These are phyloP conservation scores for Citrus australasica DNA, from an alignment of 345 rosid genomes.

Conservation along the genomic window DNA sequence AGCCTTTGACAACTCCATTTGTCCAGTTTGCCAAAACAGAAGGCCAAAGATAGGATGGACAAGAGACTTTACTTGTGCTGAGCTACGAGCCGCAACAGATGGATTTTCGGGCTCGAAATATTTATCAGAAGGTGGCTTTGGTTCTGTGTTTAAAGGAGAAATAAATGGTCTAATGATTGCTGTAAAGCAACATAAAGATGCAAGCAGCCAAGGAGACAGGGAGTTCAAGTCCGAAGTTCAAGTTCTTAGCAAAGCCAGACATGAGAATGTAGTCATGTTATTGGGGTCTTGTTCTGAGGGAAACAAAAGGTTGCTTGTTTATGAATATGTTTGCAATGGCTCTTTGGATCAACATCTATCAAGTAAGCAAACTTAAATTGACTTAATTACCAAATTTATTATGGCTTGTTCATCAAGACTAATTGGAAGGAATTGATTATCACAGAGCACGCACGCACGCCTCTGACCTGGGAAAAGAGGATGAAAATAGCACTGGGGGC, in stretches of 20 bases:
- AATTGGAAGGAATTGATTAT: not conserved
- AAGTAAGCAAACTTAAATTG: conserved; percentile 22
- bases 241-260: conserved; percentile 55
- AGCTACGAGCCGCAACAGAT: conserved; percentile 52
- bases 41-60: conserved; percentile 51
- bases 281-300: conserved; percentile 64
- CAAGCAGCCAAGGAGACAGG: conserved; percentile 58
- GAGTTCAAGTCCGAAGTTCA: conserved; percentile 65
- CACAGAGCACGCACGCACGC: conserved; percentile 45
- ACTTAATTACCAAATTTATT: no score
- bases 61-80: conserved; percentile 51
- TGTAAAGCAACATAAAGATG: conserved; percentile 53
- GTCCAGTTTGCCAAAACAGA: conserved; percentile 51
- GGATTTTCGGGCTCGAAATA: conserved; percentile 43
- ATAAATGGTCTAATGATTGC: conserved; percentile 47
- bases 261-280: conserved; percentile 58
- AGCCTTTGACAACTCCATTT: conserved; percentile 33
- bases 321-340: conserved; percentile 58
- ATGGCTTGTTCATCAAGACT: not conserved
- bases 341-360: conserved; percentile 64
- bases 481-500: conserved; percentile 60
- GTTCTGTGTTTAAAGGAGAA: conserved; percentile 53
- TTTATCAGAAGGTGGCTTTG: conserved; percentile 69
- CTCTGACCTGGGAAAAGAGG: conserved; percentile 54
- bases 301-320: conserved; percentile 51